Base-by-base conservation (phyloP, 495 filamentous ascomycete genomes). In the Penicillium robsamsonii region DNA sequence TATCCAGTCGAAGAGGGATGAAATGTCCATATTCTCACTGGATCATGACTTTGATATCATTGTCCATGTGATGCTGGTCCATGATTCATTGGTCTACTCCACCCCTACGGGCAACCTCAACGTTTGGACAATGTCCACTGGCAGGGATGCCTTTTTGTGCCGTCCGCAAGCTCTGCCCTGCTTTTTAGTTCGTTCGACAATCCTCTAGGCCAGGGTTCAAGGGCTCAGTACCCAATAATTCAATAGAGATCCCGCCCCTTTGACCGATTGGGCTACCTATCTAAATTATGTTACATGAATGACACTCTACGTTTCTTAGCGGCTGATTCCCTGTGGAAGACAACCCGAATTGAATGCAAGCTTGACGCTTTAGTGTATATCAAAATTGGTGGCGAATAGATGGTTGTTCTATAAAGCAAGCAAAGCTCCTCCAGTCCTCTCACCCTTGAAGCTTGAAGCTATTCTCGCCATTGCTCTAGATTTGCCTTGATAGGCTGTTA, bases 101-200 rank as follows among this genome's bases (percentile, higher is more conserved):
- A 55, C 35, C 52, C 52, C 55, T 45, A 53, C 56, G 51, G 43
- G 27, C 35, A 54, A 45, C 17, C 56, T 52, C 53, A 54, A 38
- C 54, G 44, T 53, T 50, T 10, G 41, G 55, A 11, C 31, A 30
- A 31, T 37, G 4, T 31, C 55, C 37, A 40, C 53, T 59, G 48
- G 57, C 45, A 53, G 45, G 42, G 45, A 25, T 38, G 5, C 11
- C 12, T 17, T 3, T n/a, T 25, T 24, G 13, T 35, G 9, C 45
- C 12, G 15, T 27, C 13, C 11, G 30, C 13, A 48, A 27, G 46
- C 24, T 49, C 42, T 46, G 12, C 38, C 13, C n/a, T 41, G 30
- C 25, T 29, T n/a, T 31, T 56, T 50, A 40, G 46, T 18, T 53
- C 18, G 17, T 50, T 45, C 31, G 51, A 30, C 49, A 42, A 38